A percentile compares a stretch with the other conserved stretches of the same genome.
These are phyloP conservation scores for Scytalidium lignicola DNA, from an alignment of 2,329 filamentous ascomycete genomes.

Conservation along the genomic window DNA sequence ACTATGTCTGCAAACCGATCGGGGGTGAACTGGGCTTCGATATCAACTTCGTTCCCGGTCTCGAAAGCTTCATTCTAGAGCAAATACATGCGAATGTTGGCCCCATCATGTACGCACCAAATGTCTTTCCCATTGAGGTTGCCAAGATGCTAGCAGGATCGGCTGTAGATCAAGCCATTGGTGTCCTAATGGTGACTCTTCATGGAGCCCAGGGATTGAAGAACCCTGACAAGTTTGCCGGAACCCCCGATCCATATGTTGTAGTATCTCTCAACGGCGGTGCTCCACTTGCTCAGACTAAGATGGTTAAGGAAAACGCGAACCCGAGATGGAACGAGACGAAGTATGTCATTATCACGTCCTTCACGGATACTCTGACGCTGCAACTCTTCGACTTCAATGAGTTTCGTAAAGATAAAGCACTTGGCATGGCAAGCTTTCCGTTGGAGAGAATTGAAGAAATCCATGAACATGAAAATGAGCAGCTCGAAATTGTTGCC, in stretches of 20 bases:
- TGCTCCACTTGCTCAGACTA: conserved; percentile 78
- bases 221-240: conserved; percentile 90
- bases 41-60: conserved; percentile 96
- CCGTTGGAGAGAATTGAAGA: conserved; percentile 76
- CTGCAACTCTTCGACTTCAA: conserved; percentile 89
- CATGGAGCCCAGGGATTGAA: conserved; percentile 90
- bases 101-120: conserved; percentile 97
- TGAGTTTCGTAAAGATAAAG: conserved; percentile 93
- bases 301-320: conserved; percentile 76
- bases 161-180: conserved; percentile 91
- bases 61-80: conserved; percentile 90
- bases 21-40: conserved; percentile 97
- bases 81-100: conserved; percentile 91
- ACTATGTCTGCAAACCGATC: conserved; percentile 96
- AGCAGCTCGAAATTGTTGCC: conserved; percentile 76
- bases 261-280: conserved; percentile 80
- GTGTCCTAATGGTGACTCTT: conserved; percentile 85
- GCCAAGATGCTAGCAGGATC: conserved; percentile 96
- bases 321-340: conserved; percentile 97
- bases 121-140: conserved; percentile 97
- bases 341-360: conserved; percentile 89
- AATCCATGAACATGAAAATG: conserved; percentile 72
- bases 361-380: conserved; percentile 81
- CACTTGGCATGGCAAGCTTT: conserved; percentile 84
- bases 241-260: conserved; percentile 86